These are phyloP conservation scores for Cytospora chrysosperma DNA, from an alignment of 2,329 filamentous ascomycete genomes.

Conservation along the genomic window DNA sequence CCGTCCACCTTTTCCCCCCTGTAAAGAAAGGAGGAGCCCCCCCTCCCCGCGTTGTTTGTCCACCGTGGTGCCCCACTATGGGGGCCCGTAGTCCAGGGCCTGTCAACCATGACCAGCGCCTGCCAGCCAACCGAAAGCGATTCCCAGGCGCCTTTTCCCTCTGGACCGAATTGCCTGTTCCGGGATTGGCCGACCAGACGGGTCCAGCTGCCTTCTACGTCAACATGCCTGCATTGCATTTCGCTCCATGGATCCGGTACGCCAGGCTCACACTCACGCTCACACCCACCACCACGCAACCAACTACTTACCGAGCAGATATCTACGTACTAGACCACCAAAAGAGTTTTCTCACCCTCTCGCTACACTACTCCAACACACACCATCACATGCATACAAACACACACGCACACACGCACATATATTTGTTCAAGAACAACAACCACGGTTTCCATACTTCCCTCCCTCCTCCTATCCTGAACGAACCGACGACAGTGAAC, in stretches of 20 bases:
- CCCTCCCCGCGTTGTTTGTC: background rate
- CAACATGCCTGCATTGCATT: background rate
- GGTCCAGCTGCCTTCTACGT: constrained; percentile 14
- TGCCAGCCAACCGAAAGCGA: background rate
- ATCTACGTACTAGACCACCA: background rate
- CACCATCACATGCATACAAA: too few relatives aligned
- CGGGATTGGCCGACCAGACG: constrained; percentile 21
- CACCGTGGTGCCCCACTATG: background rate
- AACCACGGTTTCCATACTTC: background rate
- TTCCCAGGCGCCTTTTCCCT: background rate
- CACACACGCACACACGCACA: background rate
- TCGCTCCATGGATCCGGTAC: background rate
- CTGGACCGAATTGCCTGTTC: constrained; percentile 13
- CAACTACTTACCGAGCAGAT: background rate
- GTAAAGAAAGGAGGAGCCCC: background rate
- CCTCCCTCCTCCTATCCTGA: too few relatives aligned
- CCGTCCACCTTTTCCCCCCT: too few relatives aligned
- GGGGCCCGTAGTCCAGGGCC: background rate
- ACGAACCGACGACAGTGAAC: background rate
- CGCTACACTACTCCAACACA: too few relatives aligned
- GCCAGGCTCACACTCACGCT: too few relatives aligned
- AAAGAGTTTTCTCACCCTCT: too few relatives aligned
- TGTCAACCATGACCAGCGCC: background rate
- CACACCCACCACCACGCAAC: too few relatives aligned
- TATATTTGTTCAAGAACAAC: too few relatives aligned